Evolutionary conservation across 108 stramenopile genomes (phyloP), one percentile per base, ranked within the genome.

Genomic region (Pseudonitzschia multiseries): DNA sequence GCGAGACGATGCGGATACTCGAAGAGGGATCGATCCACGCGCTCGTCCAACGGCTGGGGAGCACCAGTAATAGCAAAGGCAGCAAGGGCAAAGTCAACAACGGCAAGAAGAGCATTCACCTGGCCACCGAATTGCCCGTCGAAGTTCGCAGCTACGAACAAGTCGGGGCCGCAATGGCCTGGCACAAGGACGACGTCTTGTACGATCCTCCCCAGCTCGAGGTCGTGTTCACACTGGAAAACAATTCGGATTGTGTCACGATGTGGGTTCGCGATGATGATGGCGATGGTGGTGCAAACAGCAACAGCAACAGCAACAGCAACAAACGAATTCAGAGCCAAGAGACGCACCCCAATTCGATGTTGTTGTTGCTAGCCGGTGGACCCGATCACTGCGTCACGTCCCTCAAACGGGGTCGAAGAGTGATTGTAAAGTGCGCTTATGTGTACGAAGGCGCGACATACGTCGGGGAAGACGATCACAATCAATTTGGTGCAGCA

Each of bases 201-300:
- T 93, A 83, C 70, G 66, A 78, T 68, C 86, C 87, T 14, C 80
- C 81, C 26, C 89, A 93, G 74, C 14, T 93, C 15, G 92, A 93
- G 76, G 83, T 87, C 17, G 85, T 93, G 0, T 61, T 88, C 26
- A 93, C 92, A 12, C 17, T 93, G 29, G 92, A 93, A 54, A 93
- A 93, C 69, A 89, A 65, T 42, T 93, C 92, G n/a, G 88, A 93
- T 80, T 93, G 92, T 60, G 57, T 29, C 29, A 93, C 92, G 51
- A 74, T 84, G 80, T 90, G 89, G 89, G 29, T 31, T 28, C 27
- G 15, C 9, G 29, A 59, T 59, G 26, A 27, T n/a, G 15, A 27
- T 14, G 15, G n/a, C 15, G 15, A 27, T 59, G 29, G 78, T 14
- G 15, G 17, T 17, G 62, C 69, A 33, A 59, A 15, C 31, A n/a